Conservation (phyloP, 345 rosid genomes). For the Dipteronia dyeriana region DNA sequence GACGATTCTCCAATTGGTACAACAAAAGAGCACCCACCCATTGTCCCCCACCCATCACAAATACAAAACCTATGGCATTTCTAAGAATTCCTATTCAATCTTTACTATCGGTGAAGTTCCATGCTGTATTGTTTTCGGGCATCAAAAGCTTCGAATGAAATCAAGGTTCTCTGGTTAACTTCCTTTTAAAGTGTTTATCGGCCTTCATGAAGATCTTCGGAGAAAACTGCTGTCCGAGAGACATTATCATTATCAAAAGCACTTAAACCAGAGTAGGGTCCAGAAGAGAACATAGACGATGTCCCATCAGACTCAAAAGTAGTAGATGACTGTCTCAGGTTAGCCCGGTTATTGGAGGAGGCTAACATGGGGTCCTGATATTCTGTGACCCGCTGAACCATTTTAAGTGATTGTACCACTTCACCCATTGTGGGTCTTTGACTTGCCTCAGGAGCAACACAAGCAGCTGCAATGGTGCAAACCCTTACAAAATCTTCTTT, state of each 20-base stretch:
- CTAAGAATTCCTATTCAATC: conserved; percentile 21
- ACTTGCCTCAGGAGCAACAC: conserved; percentile 93
- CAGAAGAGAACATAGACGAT: conserved; percentile 95
- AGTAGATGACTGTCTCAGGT: conserved; percentile 81
- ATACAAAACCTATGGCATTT: conserved; percentile 23
- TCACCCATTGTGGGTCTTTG: conserved; percentile 99
- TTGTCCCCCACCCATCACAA: conserved; percentile 25
- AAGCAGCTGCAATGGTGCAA: conserved; percentile 97
- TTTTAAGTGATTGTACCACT: conserved; percentile 98
- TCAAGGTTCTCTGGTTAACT: conserved; percentile 10
- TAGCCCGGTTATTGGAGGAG: conserved; percentile 53
- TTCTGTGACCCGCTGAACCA: conserved; percentile 89
- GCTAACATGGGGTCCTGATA: conserved; percentile 60
- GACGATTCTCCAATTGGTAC: conserved; percentile 20
- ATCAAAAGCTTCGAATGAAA: conserved; percentile 8
- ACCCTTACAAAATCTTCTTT: conserved; percentile 91
- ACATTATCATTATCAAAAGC: conserved; percentile 74
- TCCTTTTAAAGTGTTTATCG: conserved; percentile 43
- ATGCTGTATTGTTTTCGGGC: conserved; percentile 8
- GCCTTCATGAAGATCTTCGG: conserved; percentile 99
- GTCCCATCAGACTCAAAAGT: conserved; percentile 94
- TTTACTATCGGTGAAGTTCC: conserved; percentile 17
- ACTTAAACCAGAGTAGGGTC: conserved; percentile 87
- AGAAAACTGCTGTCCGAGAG: conserved; percentile 75
- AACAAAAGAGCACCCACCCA: conserved; percentile 19